Conservation (phyloP, 139 green algal species). For the Auxenochlorella pyrenoidosa region DNA sequence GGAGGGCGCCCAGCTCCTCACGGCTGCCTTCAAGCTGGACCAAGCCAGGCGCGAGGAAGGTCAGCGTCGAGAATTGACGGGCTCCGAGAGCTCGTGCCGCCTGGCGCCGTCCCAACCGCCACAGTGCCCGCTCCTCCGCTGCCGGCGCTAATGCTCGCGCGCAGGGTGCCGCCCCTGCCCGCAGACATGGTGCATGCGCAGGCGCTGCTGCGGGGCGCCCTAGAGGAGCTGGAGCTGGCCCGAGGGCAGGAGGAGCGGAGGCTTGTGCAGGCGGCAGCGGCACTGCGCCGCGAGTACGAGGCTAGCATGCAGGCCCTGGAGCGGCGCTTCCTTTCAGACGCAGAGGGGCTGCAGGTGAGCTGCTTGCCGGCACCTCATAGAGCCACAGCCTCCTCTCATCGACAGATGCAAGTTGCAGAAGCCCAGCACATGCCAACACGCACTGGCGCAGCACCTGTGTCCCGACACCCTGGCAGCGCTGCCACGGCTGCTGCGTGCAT, state of each 20-base stretch:
- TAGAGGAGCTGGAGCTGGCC: constrained; percentile 10
- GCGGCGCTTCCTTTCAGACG: not conserved
- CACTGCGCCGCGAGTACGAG: not conserved
- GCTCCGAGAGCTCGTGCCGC: too few species aligned
- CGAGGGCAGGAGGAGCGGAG: not conserved
- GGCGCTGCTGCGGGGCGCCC: not conserved
- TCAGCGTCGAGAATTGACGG: too few species aligned
- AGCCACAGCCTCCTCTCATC: too few species aligned
- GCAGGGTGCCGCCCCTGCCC: too few species aligned
- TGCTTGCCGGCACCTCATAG: not conserved
- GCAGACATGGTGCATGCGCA: not conserved
- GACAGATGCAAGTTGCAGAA: not conserved
- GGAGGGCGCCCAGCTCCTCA: too few species aligned
- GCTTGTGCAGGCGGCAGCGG: not conserved
- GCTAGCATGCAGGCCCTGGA: not conserved
- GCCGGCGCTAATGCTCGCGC: not conserved
- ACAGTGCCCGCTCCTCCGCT: not conserved
- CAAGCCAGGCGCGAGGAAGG: not conserved
- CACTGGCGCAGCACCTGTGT: not conserved
- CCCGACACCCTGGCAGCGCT: not conserved
- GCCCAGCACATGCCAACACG: not conserved
- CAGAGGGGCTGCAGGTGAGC: constrained; percentile 1
- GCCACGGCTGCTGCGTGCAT: not conserved
- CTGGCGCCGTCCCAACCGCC: too few species aligned
- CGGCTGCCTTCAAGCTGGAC: not conserved